Evolutionary conservation across 177 flowering plant species (phyloP), one percentile per base, ranked within the genome.

Genomic region (Telopea speciosissima): DNA sequence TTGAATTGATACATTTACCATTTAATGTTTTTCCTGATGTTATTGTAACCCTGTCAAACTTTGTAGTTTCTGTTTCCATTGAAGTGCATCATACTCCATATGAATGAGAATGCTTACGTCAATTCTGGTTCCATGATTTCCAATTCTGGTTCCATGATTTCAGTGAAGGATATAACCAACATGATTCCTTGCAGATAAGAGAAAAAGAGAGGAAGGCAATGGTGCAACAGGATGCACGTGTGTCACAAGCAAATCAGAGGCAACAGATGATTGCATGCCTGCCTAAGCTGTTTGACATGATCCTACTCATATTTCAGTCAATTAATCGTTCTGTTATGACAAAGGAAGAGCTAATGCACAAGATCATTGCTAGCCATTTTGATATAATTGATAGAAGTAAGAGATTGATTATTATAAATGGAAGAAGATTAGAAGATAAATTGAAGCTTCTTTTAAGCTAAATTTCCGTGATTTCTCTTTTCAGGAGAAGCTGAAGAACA

Each of bases 401-500:
- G 86, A 25, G 22, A 3, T 42, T 10, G 21, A 8, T 62, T 59
- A 33, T 40, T 49, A 16, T 45, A 36, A 22, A 52, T 52, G 13
- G 22, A n/a, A 8, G 24, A 7, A n/a, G 8, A 52, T 52, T 14
- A 52, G 9, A 52, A 25, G 8, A 21, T 72, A 3, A 11, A 13
- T 36, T 60, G 40, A 71, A 70, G 59, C 40, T 64, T 66, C 65
- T 62, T 62, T 0, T 13, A 1, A 42, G 45, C 79, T 56, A 54
- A 66, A 49, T 72, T 17, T 24, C 70, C 23, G 13, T 66, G 45
- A 14, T 72, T 67, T 62, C 54, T 44, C 0, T 71, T 79, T 63
- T 60, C 87, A 94, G 97, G 81, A 65, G 98, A 94, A 76, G 82
- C 86, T 66, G 92, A 86, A 80, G 95, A 94, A 63, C 91, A 87